These are phyloP conservation scores for Xenoacremonium recifei DNA, from an alignment of 2,329 filamentous ascomycete genomes.

Conservation along the genomic window DNA sequence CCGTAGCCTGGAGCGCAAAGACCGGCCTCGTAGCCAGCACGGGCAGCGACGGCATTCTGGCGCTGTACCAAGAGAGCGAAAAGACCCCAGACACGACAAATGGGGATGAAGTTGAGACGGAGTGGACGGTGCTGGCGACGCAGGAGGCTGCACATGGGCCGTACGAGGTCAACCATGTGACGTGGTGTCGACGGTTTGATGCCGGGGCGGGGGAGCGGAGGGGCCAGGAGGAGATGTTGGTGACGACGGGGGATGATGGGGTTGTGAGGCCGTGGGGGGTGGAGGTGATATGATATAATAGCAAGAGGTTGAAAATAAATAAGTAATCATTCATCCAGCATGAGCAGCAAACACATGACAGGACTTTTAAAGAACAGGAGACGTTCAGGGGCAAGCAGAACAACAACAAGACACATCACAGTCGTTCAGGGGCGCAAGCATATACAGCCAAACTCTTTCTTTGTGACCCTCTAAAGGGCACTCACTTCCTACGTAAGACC, in stretches of 20 bases:
- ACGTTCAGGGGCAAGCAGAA: too few species aligned
- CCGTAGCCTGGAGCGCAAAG: constrained; percentile 76
- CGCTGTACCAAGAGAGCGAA: constrained; percentile 68
- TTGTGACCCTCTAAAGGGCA: too few species aligned
- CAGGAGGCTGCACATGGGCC: constrained; percentile 78
- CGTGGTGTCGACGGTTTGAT: constrained; percentile 81
- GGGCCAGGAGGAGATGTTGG: constrained; percentile 74
- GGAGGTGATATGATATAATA: constrained; percentile 15
- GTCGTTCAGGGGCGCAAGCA: too few species aligned
- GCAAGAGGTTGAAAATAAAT: too few species aligned
- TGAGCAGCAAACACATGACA: neutral
- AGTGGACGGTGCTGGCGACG: constrained; percentile 72
- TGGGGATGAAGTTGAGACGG: constrained; percentile 20
- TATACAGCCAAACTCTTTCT: too few species aligned
- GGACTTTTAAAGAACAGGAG: too few species aligned
- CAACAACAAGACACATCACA: too few species aligned
- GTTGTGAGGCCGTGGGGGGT: constrained; percentile 80
- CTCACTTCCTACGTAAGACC: too few species aligned
- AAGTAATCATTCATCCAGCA: too few species aligned
- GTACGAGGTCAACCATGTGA: constrained; percentile 90
- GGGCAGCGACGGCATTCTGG: constrained; percentile 81
- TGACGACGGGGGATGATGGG: constrained; percentile 92
- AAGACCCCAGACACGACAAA: constrained; percentile 18
- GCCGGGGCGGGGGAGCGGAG: constrained; percentile 52
- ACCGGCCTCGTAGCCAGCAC: constrained; percentile 82